phyloP scores from a whole-genome alignment of 192 early-diverging fungal species.

The Polychytrium aggregatum region DNA sequence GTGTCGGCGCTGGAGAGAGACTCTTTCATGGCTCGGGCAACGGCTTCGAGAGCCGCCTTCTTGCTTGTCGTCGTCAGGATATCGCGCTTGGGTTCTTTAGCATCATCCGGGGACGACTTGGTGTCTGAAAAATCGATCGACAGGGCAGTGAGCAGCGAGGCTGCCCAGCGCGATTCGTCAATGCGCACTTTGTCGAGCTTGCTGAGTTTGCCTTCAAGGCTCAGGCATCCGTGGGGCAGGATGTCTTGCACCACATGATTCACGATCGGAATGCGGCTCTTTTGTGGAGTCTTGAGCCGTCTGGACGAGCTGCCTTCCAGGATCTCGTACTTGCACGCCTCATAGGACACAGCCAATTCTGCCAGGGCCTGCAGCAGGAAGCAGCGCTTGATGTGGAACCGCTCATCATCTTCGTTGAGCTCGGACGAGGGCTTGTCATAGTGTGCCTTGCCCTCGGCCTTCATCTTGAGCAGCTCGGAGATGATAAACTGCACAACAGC shows the following conservation, averaged over 20 bases:
- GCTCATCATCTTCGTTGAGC: conserved; percentile 7
- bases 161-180: too few relatives aligned
- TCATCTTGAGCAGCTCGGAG: conserved; percentile 29
- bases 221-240: too few relatives aligned
- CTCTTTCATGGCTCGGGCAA: neutral
- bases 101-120: too few relatives aligned
- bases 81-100: too few relatives aligned
- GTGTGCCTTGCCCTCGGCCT: neutral
- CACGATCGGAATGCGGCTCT: too few relatives aligned
- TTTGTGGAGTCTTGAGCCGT: conserved; percentile 19
- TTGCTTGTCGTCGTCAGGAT: too few relatives aligned
- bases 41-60: conserved; percentile 3
- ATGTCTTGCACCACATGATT: too few relatives aligned
- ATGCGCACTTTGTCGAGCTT: too few relatives aligned
- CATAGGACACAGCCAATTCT: conserved; percentile 81
- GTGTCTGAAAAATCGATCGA: too few relatives aligned
- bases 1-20: too few relatives aligned
- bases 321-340: conserved; percentile 51
- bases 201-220: too few relatives aligned
- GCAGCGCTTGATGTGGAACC: conserved; percentile 36
- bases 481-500: conserved; percentile 43
- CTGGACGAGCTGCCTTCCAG: conserved; percentile 27
- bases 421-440: neutral
- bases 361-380: conserved; percentile 79
- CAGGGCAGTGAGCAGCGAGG: too few relatives aligned